A percentile compares a stretch with the other conserved stretches of the same genome.
Conservation (phyloP, 331 rosid species). For the Prunus yedoensis region DNA sequence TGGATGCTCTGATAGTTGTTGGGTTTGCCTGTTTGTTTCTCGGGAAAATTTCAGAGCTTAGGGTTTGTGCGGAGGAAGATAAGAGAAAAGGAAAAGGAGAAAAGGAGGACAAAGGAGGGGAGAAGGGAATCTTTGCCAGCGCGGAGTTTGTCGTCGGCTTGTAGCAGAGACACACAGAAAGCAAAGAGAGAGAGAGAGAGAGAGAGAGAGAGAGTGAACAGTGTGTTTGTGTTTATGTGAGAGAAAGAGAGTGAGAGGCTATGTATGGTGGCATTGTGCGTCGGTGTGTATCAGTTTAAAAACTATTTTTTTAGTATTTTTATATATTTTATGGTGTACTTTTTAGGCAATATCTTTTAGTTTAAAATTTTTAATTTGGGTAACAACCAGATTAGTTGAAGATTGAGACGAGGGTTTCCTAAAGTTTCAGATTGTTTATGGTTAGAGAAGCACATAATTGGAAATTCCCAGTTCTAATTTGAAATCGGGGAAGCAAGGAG, state of each 20-base stretch:
- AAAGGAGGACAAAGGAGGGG: background rate
- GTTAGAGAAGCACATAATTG: background rate
- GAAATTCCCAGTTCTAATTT: background rate
- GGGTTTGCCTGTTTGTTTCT: constrained; percentile 18
- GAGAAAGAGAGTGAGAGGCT: background rate
- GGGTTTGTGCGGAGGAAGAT: constrained; percentile 10
- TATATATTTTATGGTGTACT: background rate
- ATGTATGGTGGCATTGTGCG: constrained; percentile 8
- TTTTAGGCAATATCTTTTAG: background rate
- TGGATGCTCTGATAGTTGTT: background rate
- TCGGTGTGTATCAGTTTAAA: constrained; percentile 24
- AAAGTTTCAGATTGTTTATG: background rate
- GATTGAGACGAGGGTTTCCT: background rate
- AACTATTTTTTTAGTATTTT: background rate
- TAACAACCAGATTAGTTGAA: background rate
- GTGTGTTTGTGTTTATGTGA: constrained; percentile 18
- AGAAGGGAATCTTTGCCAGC: constrained; percentile 78
- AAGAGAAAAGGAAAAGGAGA: background rate
- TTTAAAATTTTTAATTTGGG: background rate
- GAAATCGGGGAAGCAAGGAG: background rate
- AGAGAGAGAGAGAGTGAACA: constrained; percentile 11
- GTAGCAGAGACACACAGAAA: constrained; percentile 25
- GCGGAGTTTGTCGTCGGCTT: constrained; percentile 66
- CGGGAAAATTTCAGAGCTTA: constrained; percentile 21
- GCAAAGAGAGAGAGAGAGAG: constrained; percentile 7